Evolutionary conservation across 768 basidiomycete species (phyloP).

Genomic region (Candolleomyces eurysporus): DNA sequence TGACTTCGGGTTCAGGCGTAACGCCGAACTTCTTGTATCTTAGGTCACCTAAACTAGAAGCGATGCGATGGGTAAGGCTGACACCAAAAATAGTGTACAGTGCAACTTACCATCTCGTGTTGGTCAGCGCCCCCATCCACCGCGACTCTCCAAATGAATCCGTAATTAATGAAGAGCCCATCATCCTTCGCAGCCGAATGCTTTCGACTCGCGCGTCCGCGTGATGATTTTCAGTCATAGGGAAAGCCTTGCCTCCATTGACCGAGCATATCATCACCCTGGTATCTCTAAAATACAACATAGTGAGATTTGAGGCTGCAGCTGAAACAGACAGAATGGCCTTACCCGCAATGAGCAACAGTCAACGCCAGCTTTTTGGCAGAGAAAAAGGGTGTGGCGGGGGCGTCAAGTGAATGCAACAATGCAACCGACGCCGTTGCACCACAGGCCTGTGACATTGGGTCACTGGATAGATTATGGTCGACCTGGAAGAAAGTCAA

Average conservation of each 20-base stretch:
- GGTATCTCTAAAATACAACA: constrained; percentile 66
- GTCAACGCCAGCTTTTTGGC: constrained; percentile 75
- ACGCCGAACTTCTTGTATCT: constrained; percentile 89
- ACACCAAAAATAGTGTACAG: neutral
- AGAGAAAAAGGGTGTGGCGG: constrained; percentile 79
- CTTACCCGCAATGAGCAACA: constrained; percentile 90
- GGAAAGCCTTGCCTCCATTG: constrained; percentile 65
- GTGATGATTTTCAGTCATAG: constrained; percentile 95
- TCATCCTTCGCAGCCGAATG: constrained; percentile 81
- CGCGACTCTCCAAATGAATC: constrained; percentile 94
- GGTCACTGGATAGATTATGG: constrained; percentile 64
- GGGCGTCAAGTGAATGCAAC: constrained; percentile 85
- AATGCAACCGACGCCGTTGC: constrained; percentile 90
- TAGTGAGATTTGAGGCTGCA: neutral
- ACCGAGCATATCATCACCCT: constrained; percentile 81
- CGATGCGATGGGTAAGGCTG: neutral
- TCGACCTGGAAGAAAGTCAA: constrained; percentile 88
- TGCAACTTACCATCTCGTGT: constrained; percentile 74
- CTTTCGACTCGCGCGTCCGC: constrained; percentile 89
- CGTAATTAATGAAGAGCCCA: constrained; percentile 84
- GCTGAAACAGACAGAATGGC: neutral
- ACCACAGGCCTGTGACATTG: constrained; percentile 73
- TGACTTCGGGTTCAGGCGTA: constrained; percentile 89
- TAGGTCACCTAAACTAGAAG: constrained; percentile 76
- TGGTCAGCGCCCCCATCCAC: constrained; percentile 94